phyloP scores from a whole-genome alignment of 2,329 filamentous ascomycete species.

The Colletotrichum navitas region DNA sequence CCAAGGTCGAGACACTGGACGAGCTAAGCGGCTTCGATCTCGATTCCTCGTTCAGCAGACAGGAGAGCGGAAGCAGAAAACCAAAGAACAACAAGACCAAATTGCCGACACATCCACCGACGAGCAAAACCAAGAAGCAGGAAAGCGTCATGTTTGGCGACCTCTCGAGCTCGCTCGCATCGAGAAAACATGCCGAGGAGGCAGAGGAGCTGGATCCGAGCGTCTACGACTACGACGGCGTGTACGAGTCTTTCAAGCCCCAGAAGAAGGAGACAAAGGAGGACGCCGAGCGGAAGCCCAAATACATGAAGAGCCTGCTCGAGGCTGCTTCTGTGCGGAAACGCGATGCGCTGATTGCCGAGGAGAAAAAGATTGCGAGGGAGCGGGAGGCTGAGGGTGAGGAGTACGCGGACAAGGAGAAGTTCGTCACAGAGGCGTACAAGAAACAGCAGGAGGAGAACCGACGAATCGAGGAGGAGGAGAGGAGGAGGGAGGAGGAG shows the following conservation, averaged over 20 bases:
- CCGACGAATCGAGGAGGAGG: slow-evolving; percentile 76
- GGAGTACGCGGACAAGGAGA: slow-evolving; percentile 84
- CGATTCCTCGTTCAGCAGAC: slow-evolving; percentile 47
- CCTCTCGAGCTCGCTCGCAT: slow-evolving; percentile 73
- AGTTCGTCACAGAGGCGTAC: slow-evolving; percentile 87
- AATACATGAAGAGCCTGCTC: slow-evolving; percentile 82
- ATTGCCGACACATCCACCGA: slow-evolving; percentile 55
- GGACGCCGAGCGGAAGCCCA: slow-evolving; percentile 73
- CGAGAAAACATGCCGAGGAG: slow-evolving; percentile 73
- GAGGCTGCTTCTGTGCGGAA: slow-evolving; percentile 82
- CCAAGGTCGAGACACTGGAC: slow-evolving; percentile 68
- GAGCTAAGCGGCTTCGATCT: slow-evolving; percentile 67
- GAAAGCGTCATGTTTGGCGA: slow-evolving; percentile 69
- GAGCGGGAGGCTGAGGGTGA: slow-evolving; percentile 86
- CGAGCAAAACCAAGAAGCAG: slow-evolving; percentile 57
- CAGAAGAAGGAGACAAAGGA: slow-evolving; percentile 67
- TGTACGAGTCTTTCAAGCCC: slow-evolving; percentile 82
- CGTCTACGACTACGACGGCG: slow-evolving; percentile 88
- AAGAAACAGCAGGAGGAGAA: slow-evolving; percentile 85
- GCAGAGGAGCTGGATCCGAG: slow-evolving; percentile 77
- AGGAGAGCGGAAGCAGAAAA: slow-evolving; percentile 48
- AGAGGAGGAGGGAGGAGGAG: slow-evolving; percentile 73
- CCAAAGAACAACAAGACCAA: slow-evolving; percentile 50
- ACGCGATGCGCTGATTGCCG: slow-evolving; percentile 81
- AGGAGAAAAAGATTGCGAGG: slow-evolving; percentile 82